These are phyloP conservation scores for Xylaria sp. DNA, from an alignment of 2,329 filamentous ascomycete species.

Conservation along the genomic window DNA sequence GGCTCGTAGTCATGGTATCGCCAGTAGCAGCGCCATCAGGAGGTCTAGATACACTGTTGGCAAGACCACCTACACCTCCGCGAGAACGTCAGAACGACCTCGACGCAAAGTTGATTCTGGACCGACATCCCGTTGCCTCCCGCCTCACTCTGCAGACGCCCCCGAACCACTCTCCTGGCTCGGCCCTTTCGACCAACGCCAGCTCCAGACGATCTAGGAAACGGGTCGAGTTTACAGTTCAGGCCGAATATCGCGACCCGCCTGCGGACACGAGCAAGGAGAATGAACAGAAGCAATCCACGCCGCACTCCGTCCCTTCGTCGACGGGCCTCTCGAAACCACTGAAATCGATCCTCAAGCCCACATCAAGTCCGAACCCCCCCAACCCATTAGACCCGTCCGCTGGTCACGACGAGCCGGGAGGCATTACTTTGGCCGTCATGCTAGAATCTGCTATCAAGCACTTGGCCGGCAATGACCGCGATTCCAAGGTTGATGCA, in stretches of 20 bases:
- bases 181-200: constrained; percentile 54
- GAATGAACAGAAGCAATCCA: constrained; percentile 51
- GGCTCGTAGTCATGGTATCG: constrained; percentile 54
- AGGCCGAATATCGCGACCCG: constrained; percentile 66
- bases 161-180: constrained; percentile 59
- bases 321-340: constrained; percentile 56
- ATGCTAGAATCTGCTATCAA: constrained; percentile 88
- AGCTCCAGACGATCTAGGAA: constrained; percentile 60
- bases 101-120: constrained; percentile 51
- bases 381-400: constrained; percentile 57
- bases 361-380: constrained; percentile 57
- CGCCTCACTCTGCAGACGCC: constrained; percentile 61
- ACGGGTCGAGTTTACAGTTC: constrained; percentile 66
- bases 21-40: constrained; percentile 49
- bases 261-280: constrained; percentile 56
- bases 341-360: constrained; percentile 81
- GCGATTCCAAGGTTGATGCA: constrained; percentile 80
- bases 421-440: constrained; percentile 67
- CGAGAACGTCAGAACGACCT: constrained; percentile 59
- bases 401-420: constrained; percentile 54
- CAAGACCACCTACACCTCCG: constrained; percentile 75
- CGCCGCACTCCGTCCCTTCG: constrained; percentile 55
- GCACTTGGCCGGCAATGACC: constrained; percentile 79
- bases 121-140: constrained; percentile 53
- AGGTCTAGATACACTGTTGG: constrained; percentile 62